Percentiles rank a stretch among this genome's conserved stretches.
Conservation (phyloP, 495 filamentous ascomycete genomes). For the Aspergillus sparsus region DNA sequence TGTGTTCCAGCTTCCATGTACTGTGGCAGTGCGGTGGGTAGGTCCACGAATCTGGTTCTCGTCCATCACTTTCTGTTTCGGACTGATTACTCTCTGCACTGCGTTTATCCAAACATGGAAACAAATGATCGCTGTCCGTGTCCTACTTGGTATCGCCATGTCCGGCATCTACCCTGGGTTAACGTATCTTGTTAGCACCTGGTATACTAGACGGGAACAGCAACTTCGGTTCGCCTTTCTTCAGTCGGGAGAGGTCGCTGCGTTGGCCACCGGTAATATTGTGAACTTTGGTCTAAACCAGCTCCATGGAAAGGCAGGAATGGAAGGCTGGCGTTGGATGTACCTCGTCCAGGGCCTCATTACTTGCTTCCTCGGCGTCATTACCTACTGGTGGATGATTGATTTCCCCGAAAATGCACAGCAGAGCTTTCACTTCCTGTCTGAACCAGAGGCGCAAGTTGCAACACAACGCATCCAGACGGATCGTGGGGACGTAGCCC, state of each 20-base stretch:
- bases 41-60: slow-evolving; percentile 72
- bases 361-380: slow-evolving; percentile 63
- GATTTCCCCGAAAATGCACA: slow-evolving; percentile 74
- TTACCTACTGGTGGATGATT: slow-evolving; percentile 77
- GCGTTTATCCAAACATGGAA: slow-evolving; percentile 67
- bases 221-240: slow-evolving; percentile 75
- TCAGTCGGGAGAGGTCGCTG: slow-evolving; percentile 66
- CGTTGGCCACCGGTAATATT: slow-evolving; percentile 69
- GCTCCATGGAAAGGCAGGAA: slow-evolving; percentile 56
- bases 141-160: slow-evolving; percentile 68
- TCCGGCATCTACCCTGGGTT: slow-evolving; percentile 72
- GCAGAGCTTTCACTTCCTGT: slow-evolving; percentile 63
- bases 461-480: slow-evolving; percentile 59
- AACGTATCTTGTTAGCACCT: slow-evolving; percentile 69
- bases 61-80: slow-evolving; percentile 66
- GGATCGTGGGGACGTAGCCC: slow-evolving; percentile 66
- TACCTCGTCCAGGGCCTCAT: slow-evolving; percentile 69
- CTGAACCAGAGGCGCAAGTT: slow-evolving; percentile 55
- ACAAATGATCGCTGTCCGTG: slow-evolving; percentile 71
- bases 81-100: slow-evolving; percentile 70
- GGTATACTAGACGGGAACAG: slow-evolving; percentile 72
- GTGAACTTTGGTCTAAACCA: slow-evolving; percentile 73
- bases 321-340: slow-evolving; percentile 79
- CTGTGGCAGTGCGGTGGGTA: slow-evolving; percentile 65
- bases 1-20: slow-evolving; percentile 73